A percentile compares a stretch with the other conserved stretches of the same genome.
Evolutionary conservation across 1,284 basidiomycete species (phyloP).

Genomic region (Xerocomus minutiporus): DNA sequence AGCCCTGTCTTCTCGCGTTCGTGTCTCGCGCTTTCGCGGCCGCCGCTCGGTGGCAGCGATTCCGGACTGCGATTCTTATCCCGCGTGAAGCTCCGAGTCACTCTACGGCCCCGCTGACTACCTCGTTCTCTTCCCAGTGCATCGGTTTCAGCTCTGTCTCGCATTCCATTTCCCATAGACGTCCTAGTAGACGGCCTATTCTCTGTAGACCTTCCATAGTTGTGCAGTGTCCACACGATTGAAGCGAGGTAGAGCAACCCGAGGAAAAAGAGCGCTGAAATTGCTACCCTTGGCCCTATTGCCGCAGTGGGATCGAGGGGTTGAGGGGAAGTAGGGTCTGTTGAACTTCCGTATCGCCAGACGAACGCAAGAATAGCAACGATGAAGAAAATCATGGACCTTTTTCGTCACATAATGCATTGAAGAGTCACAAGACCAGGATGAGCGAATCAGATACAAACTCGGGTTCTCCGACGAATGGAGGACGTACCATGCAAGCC

Average conservation of each 20-base stretch:
- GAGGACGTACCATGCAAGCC: constrained; percentile 60
- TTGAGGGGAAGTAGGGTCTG: constrained; percentile 38
- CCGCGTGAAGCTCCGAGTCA: neutral
- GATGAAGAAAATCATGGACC: constrained; percentile 69
- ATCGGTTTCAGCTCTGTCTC: constrained; percentile 1
- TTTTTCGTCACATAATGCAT: constrained; percentile 15
- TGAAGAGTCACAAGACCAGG: neutral
- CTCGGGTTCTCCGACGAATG: neutral
- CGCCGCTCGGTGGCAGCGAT: constrained; percentile 3
- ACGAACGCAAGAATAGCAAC: constrained; percentile 65
- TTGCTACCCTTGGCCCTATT: constrained; percentile 51
- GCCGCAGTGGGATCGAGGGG: constrained; percentile 33
- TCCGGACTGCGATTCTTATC: constrained; percentile 2
- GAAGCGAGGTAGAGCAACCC: constrained; percentile 60
- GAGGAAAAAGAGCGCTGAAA: constrained; percentile 53
- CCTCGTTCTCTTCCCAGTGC: constrained; percentile 1
- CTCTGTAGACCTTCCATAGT: constrained; percentile 42
- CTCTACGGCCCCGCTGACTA: constrained; percentile 3
- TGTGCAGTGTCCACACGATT: constrained; percentile 59
- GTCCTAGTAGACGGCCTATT: neutral
- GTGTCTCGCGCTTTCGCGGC: constrained; percentile 11
- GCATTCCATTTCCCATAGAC: neutral
- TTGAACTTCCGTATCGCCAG: constrained; percentile 60
- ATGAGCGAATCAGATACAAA: neutral
- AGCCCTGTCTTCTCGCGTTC: constrained; percentile 15